These are phyloP conservation scores for Rhizopogon roseolus DNA, from an alignment of 768 basidiomycete genomes.

Conservation along the genomic window DNA sequence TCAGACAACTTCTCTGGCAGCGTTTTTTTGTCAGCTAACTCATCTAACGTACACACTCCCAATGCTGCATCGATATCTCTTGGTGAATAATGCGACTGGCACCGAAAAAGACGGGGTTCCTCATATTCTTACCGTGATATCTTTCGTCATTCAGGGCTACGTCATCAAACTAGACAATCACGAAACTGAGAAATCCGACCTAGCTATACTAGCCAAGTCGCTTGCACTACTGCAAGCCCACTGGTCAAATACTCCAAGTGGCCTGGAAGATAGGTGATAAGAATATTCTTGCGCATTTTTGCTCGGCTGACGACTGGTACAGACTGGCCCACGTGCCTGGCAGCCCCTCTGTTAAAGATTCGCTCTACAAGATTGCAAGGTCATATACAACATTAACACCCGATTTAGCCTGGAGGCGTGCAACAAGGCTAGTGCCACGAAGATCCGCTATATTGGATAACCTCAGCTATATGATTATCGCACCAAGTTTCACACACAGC, in stretches of 20 bases:
- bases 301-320: background rate
- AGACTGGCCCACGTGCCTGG: slow-evolving; percentile 38
- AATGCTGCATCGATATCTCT: slow-evolving; percentile 34
- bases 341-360: slow-evolving; percentile 56
- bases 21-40: slow-evolving; percentile 49
- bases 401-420: slow-evolving; percentile 62
- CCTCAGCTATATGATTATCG: slow-evolving; percentile 7
- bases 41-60: slow-evolving; percentile 47
- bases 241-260: slow-evolving; percentile 42
- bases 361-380: background rate
- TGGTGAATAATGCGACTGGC: slow-evolving; percentile 21
- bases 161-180: slow-evolving; percentile 29
- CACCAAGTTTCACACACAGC: slow-evolving; percentile 7
- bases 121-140: slow-evolving; percentile 35
- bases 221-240: slow-evolving; percentile 51
- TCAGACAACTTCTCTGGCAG: slow-evolving; percentile 42
- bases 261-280: slow-evolving; percentile 31
- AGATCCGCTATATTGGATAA: slow-evolving; percentile 74
- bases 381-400: background rate
- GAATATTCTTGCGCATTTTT: background rate
- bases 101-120: slow-evolving; percentile 22
- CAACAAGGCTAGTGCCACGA: slow-evolving; percentile 62
- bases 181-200: slow-evolving; percentile 17
- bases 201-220: slow-evolving; percentile 33
- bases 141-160: slow-evolving; percentile 36